Conservation (phyloP, 2,329 filamentous ascomycete species). For the Fusarium sterilihyphosum region DNA sequence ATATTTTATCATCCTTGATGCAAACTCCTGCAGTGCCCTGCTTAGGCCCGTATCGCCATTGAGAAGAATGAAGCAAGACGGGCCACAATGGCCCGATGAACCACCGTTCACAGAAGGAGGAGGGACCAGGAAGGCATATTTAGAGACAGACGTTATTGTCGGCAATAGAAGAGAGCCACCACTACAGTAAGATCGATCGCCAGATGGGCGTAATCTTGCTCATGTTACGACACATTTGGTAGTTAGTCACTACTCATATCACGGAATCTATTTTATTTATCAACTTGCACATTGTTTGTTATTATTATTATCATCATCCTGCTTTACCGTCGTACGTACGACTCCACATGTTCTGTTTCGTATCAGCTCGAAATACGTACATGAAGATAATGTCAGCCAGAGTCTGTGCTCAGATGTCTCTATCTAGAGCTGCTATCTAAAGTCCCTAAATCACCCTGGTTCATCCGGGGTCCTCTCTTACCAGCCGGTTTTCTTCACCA, state of each 20-base stretch:
- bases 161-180: constrained; percentile 28
- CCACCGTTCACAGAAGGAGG: constrained; percentile 23
- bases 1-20: constrained; percentile 20
- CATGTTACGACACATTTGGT: constrained; percentile 27
- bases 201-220: constrained; percentile 13
- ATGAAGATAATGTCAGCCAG: background rate
- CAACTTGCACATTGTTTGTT: background rate
- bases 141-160: constrained; percentile 10
- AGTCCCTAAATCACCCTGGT: background rate
- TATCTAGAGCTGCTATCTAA: background rate
- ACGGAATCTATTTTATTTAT: constrained; percentile 34
- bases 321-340: background rate
- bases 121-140: constrained; percentile 7
- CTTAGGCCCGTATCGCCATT: constrained; percentile 19
- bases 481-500: background rate
- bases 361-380: background rate
- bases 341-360: background rate
- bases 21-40: constrained; percentile 18
- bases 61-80: background rate
- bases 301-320: background rate
- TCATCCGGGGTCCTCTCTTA: too few species aligned
- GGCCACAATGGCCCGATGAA: constrained; percentile 2
- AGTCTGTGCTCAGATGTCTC: background rate
- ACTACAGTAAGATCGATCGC: constrained; percentile 17
- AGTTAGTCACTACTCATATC: constrained; percentile 22